Conservation (phyloP, 495 filamentous ascomycete species). For the Daldinia concentrica region DNA sequence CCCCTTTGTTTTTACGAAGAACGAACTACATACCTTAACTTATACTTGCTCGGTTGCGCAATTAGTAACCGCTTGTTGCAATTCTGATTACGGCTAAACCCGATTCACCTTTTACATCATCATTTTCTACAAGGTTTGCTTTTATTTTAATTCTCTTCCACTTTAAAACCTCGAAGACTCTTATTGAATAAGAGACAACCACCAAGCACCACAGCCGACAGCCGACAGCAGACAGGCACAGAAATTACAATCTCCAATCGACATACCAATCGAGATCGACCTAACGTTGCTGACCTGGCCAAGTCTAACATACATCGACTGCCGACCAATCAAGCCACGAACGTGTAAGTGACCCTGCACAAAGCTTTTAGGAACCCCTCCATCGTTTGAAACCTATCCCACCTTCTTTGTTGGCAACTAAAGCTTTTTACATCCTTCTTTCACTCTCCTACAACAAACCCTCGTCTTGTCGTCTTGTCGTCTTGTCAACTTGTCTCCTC, state of each 20-base stretch:
- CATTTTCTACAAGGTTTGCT: constrained; percentile 27
- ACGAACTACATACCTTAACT: constrained; percentile 13
- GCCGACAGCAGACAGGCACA: not conserved
- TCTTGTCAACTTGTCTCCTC: constrained; percentile 9
- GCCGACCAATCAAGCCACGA: constrained; percentile 30
- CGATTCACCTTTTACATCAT: constrained; percentile 37
- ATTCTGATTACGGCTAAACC: constrained; percentile 28
- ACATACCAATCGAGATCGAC: constrained; percentile 32
- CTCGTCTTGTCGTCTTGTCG: constrained; percentile 12
- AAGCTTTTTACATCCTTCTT: not conserved
- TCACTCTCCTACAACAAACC: not conserved
- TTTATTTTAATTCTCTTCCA: not conserved
- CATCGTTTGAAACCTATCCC: constrained; percentile 13
- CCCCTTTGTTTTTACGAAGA: constrained; percentile 18
- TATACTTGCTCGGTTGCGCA: not conserved
- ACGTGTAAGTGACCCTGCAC: constrained; percentile 37
- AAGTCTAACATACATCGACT: constrained; percentile 31
- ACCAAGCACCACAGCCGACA: constrained; percentile 4
- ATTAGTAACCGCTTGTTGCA: constrained; percentile 15
- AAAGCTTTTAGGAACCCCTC: constrained; percentile 33
- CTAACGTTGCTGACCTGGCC: constrained; percentile 32
- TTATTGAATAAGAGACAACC: constrained; percentile 6
- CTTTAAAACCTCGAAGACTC: not conserved
- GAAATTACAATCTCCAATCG: constrained; percentile 22
- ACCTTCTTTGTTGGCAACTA: constrained; percentile 12